phyloP scores from a whole-genome alignment of 495 filamentous ascomycete species.

The Cetradonia linearis region DNA sequence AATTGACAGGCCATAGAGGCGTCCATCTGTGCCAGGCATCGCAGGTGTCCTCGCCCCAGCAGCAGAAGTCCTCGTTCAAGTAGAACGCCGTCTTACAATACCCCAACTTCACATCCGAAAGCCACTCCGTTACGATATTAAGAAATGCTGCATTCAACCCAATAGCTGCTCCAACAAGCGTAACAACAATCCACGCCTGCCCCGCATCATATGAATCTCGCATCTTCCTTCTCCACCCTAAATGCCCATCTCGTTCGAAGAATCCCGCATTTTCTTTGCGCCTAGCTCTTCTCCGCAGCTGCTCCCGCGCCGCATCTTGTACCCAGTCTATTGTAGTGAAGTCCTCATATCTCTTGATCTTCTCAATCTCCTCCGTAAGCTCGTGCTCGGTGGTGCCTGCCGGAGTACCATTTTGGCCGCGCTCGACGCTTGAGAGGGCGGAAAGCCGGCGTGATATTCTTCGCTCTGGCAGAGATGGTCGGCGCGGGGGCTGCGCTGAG shows the following conservation, averaged over 20 bases:
- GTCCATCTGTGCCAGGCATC: slow-evolving; percentile 88
- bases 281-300: slow-evolving; percentile 65
- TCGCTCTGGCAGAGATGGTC: slow-evolving; percentile 46
- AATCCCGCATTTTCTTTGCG: slow-evolving; percentile 64
- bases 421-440: slow-evolving; percentile 54
- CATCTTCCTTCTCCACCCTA: slow-evolving; percentile 74
- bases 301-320: slow-evolving; percentile 89
- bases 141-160: slow-evolving; percentile 87
- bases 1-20: slow-evolving; percentile 65
- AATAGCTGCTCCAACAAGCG: slow-evolving; percentile 83
- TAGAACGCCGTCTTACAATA: slow-evolving; percentile 94
- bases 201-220: slow-evolving; percentile 89
- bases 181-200: slow-evolving; percentile 97
- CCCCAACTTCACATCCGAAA: slow-evolving; percentile 89
- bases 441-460: slow-evolving; percentile 62
- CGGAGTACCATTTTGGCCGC: slow-evolving; percentile 42
- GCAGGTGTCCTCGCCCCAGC: slow-evolving; percentile 91
- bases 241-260: slow-evolving; percentile 59
- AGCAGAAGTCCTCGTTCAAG: slow-evolving; percentile 95
- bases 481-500: slow-evolving; percentile 40
- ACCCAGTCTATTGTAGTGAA: slow-evolving; percentile 99
- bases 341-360: slow-evolving; percentile 95
- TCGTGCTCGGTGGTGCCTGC: slow-evolving; percentile 40
- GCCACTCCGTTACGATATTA: slow-evolving; percentile 95
- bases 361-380: slow-evolving; percentile 88